phyloP scores from a whole-genome alignment of 345 rosid species.

The Cardamine occulta region DNA sequence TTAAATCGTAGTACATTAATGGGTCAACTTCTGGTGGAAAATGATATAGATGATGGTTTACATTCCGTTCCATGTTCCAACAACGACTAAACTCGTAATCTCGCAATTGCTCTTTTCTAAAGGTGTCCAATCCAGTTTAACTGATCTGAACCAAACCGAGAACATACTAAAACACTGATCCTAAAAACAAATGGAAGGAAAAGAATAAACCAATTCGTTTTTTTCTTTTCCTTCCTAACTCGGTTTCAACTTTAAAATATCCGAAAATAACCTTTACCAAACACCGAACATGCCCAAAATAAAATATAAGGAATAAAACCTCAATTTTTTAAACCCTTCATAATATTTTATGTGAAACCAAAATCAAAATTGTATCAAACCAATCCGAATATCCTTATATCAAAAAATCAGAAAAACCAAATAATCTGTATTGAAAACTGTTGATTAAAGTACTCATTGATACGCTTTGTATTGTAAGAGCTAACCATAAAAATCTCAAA shows the following conservation, averaged over 20 bases:
- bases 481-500: conserved; percentile 56
- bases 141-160: not conserved
- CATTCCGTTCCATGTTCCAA: not conserved
- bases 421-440: not conserved
- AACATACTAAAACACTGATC: too few species aligned
- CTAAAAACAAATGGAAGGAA: not conserved
- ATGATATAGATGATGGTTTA: not conserved
- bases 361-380: conserved; percentile 23
- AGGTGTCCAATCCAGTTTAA: not conserved
- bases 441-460: not conserved
- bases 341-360: not conserved
- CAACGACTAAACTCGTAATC: not conserved
- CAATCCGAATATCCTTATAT: conserved; percentile 11
- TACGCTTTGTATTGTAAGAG: not conserved
- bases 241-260: not conserved
- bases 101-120: not conserved
- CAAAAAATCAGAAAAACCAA: not conserved
- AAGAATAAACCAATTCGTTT: not conserved
- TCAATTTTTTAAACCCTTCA: not conserved
- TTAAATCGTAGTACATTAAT: too few species aligned
- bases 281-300: not conserved
- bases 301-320: not conserved
- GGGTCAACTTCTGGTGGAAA: not conserved
- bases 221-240: too few species aligned
- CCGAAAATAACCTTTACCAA: not conserved